Base-by-base conservation (phyloP, 2,329 filamentous ascomycete species). In the Exophiala dermatitidis region DNA sequence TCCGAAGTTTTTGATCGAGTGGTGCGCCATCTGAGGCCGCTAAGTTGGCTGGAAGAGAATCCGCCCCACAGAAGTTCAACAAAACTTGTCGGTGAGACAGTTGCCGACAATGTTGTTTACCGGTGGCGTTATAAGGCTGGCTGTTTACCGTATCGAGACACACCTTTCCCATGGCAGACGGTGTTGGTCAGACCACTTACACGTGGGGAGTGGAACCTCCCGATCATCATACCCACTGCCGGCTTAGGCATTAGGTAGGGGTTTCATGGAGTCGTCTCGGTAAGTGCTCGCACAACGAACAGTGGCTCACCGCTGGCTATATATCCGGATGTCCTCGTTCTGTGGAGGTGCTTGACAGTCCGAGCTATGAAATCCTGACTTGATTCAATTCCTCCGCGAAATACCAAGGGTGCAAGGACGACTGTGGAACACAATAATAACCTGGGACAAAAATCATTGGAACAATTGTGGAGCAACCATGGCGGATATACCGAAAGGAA, bases 401-500 rank as follows among this genome's bases (percentile, higher is more conserved):
- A 19, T 19, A 19, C 19, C 19, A 19, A 19, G 19, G 19, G 19
- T 19, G 19, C 19, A 19, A 19, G 19, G 19, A 19, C 19, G 19
- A 19, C 19, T 19, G 19, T 19, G 19, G 19, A 19, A 19, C 19
- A 19, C 19, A 19, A 19, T 19, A 19, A 6, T 34, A 41, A 28
- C 19, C 38, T 34, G 33, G 19, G 7, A 41, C 4, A 19, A 19
- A 19, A 19, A 19, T 19, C 19, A 19, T 19, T 19, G 19, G 19
- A 19, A 19, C 19, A 19, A 46, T 7, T 12, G 32, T 7, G 26
- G 12, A 10, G 7, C 29, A 48, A 57, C 37, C 7, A 59, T 59
- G 53, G 48, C 45, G 19, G 33, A 41, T 8, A 34, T 60, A 42
- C 58, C 58, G 10, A 54, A 56, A 32, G 26, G 41, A 10, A 60